Percentiles rank a stretch among this genome's conserved stretches.
These are phyloP conservation scores for Cichorium intybus DNA, from an alignment of 140 eudicot species.

Conservation along the genomic window DNA sequence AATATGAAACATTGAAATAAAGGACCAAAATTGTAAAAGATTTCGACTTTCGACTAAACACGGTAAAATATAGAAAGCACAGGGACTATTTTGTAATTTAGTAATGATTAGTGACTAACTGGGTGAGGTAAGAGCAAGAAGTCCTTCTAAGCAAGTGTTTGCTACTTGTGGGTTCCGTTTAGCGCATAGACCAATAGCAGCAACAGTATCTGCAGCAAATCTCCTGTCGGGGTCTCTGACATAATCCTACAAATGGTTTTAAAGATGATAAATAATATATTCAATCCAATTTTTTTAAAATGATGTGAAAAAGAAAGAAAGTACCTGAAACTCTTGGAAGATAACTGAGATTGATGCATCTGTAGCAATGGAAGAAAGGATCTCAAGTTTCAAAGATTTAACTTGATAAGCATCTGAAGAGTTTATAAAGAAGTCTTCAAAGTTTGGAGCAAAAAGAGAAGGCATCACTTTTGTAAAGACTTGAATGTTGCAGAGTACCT, in stretches of 20 bases:
- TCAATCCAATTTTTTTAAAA: neutral
- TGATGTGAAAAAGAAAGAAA: neutral
- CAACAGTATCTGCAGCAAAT: conserved; percentile 96
- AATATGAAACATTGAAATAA: neutral
- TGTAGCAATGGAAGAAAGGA: conserved; percentile 84
- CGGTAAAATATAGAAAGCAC: neutral
- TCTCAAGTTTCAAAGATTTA: conserved; percentile 87
- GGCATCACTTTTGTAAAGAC: conserved; percentile 95
- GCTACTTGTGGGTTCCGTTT: conserved; percentile 70
- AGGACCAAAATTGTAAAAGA: neutral
- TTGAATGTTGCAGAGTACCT: conserved; percentile 98
- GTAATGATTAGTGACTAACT: conserved; percentile 38
- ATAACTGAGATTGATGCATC: conserved; percentile 66
- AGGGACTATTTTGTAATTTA: neutral
- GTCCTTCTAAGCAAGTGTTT: conserved; percentile 78
- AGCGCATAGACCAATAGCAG: conserved; percentile 93
- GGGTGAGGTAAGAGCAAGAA: conserved; percentile 58
- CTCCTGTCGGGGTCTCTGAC: conserved; percentile 89
- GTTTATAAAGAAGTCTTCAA: conserved; percentile 80
- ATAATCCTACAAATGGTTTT: conserved; percentile 58
- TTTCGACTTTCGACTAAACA: neutral
- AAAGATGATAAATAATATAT: conserved; percentile 22
- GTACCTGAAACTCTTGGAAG: conserved; percentile 94
- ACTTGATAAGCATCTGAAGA: conserved; percentile 72
- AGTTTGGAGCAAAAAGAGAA: conserved; percentile 59